Evolutionary conservation across 2,329 filamentous ascomycete genomes (phyloP), one percentile per base, ranked within the genome.

Genomic region (Zasmidium cellare): DNA sequence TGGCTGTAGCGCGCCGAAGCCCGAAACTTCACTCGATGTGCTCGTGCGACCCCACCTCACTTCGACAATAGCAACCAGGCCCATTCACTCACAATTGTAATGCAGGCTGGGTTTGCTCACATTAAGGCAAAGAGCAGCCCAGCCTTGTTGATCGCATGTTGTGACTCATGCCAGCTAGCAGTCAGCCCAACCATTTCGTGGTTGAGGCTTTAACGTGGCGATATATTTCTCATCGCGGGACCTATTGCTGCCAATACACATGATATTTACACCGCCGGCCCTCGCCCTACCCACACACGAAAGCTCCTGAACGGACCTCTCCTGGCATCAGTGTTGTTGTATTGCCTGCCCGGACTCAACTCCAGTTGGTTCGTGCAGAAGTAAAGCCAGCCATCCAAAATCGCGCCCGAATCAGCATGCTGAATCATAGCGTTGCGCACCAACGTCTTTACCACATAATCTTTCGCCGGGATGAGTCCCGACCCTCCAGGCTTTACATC

Each of bases 351-450:
- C 2, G 75, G 73, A 28, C 71, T 66, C 56, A 77, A 52, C 24
- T 69, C 68, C 46, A 78, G 65, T 58, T 77, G 76, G 53, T 77
- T 77, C 9, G 75, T 77, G 55, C 72, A 74, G 55, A 78, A 77
- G 45, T 77, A 77, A 53, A 79, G 57, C 69, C 71, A 78, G 1
- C 74, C 75, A 62, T 75, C 71, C 60, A 73, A 54, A 19, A 77
- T 75, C 5, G 75, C 75, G 52, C 74, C 72, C 6, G 67, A 72
- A 57, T 78, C 76, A 1, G 76, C 75, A 67, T 77, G 74, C 65
- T 78, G 76, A 24, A 77, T 75, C 67, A 76, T 67, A 1, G 67
- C 76, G 52, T 68, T 77, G 19, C 74, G 65, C 12, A 76, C 70
- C 45, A 77, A 59, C 6, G 73, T 74, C 63, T 74, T 75, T n/a